A percentile compares a stretch with the other conserved stretches of the same genome.
These are phyloP conservation scores for Piedraia hortae DNA, from an alignment of 2,329 filamentous ascomycete genomes.

Conservation along the genomic window DNA sequence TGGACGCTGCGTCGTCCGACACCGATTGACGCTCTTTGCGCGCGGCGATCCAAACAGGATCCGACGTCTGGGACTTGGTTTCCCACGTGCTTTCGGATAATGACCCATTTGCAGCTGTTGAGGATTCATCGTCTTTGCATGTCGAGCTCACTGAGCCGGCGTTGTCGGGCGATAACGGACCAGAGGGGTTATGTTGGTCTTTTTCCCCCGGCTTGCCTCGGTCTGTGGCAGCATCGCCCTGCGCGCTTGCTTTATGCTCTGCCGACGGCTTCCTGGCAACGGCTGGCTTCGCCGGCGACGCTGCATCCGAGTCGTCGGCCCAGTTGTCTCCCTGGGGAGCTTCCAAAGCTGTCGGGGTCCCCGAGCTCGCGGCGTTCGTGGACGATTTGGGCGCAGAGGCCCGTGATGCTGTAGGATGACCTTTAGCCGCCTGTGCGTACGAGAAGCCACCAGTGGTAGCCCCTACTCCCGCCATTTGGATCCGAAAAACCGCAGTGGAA, in stretches of 20 bases:
- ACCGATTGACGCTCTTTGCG: conserved; percentile 12
- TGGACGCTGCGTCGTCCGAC: conserved; percentile 3
- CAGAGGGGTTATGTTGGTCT: conserved; percentile 8
- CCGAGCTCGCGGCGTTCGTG: conserved; percentile 17
- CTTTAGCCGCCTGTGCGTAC: conserved; percentile 86
- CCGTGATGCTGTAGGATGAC: conserved; percentile 27
- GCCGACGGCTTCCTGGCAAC: conserved; percentile 10
- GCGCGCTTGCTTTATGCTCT: conserved; percentile 4
- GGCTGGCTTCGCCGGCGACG: conserved; percentile 11
- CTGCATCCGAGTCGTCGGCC: conserved; percentile 22
- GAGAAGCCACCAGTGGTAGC: conserved; percentile 32
- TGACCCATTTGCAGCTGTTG: conserved; percentile 27
- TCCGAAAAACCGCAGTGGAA: not conserved
- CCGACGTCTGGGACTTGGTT: conserved; percentile 32
- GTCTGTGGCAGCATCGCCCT: conserved; percentile 8
- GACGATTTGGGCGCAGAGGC: conserved; percentile 19
- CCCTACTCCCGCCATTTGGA: conserved; percentile 7
- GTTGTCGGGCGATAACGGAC: conserved; percentile 25
- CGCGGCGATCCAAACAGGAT: conserved; percentile 33
- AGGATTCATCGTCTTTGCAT: conserved; percentile 31
- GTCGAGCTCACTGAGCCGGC: conserved; percentile 26
- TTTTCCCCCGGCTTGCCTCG: conserved; percentile 10
- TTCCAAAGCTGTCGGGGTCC: conserved; percentile 14
- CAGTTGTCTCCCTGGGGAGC: conserved; percentile 15
- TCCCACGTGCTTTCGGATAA: conserved; percentile 43